phyloP scores from a whole-genome alignment of 1,284 basidiomycete genomes.

The Apiotrichum akiyoshidainum region DNA sequence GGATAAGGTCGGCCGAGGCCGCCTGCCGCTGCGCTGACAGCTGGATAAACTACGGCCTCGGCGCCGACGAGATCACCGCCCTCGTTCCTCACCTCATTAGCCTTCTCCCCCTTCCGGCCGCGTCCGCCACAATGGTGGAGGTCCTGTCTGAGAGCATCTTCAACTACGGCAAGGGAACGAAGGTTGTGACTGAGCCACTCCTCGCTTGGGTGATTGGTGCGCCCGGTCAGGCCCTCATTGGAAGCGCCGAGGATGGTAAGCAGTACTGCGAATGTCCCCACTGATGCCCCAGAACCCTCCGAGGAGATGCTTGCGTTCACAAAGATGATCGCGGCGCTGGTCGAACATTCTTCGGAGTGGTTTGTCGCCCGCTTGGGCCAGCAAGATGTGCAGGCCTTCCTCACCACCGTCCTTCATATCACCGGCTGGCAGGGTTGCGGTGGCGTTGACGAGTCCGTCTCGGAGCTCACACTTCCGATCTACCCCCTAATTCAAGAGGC shows the following conservation, averaged over 20 bases:
- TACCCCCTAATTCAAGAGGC: slow-evolving; percentile 87
- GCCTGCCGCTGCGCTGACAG: slow-evolving; percentile 74
- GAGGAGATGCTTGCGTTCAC: slow-evolving; percentile 58
- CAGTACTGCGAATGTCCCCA: background rate
- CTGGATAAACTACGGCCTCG: slow-evolving; percentile 68
- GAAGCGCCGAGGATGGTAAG: slow-evolving; percentile 28
- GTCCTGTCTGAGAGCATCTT: slow-evolving; percentile 70
- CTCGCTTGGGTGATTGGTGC: slow-evolving; percentile 67
- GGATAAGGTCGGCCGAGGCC: slow-evolving; percentile 60
- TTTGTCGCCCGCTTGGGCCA: slow-evolving; percentile 65
- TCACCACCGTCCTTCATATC: slow-evolving; percentile 68
- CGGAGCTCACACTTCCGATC: slow-evolving; percentile 76
- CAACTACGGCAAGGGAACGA: slow-evolving; percentile 65
- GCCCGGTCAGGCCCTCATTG: slow-evolving; percentile 29
- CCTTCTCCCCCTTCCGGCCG: slow-evolving; percentile 58
- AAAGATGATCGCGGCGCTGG: slow-evolving; percentile 72
- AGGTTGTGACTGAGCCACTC: slow-evolving; percentile 74
- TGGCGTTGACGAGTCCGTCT: slow-evolving; percentile 76
- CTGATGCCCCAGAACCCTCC: slow-evolving; percentile 29
- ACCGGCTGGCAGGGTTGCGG: slow-evolving; percentile 72
- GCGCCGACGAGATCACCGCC: slow-evolving; percentile 58
- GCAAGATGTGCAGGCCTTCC: slow-evolving; percentile 64
- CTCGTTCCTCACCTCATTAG: slow-evolving; percentile 55
- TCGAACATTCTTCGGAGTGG: slow-evolving; percentile 80
- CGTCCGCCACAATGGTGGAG: slow-evolving; percentile 71